Evolutionary conservation across 768 basidiomycete genomes (phyloP), one percentile per base, ranked within the genome.

Genomic region (Amanita exitialis): DNA sequence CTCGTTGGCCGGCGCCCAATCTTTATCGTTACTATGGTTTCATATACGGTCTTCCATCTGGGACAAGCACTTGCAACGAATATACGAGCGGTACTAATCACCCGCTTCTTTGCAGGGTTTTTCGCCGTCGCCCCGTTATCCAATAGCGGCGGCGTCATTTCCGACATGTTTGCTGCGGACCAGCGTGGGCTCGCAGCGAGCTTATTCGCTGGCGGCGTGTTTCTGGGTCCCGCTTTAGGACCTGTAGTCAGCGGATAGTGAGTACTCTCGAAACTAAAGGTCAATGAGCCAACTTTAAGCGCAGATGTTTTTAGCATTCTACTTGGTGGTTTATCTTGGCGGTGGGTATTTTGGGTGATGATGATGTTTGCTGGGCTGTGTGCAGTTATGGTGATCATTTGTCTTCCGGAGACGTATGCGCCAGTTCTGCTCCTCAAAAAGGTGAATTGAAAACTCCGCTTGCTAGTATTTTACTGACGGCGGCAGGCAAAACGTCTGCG

Each of bases 281-380:
- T 46, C 18, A 32, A 10, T 1, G n/a, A 36, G 7, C n/a, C 21
- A 8, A 30, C 6, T 10, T n/a, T 10, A 30, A 13, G 53, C n/a
- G 43, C 6, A 21, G 5, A n/a, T n/a, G n/a, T n/a, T 7, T 49
- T 28, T 48, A 78, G 76, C 51, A 76, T 82, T 55, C 63, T 77
- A 5, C 63, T 74, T 43, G 73, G 69, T 54, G 45, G 57, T n/a
- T 62, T 74, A 10, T 73, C 70, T 3, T 88, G 83, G 82, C 59
- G 80, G 57, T 83, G 79, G 78, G 70, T 83, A 1, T 85, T 79
- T 66, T 84, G 82, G 79, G 71, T 83, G 49, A 79, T 78, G 76
- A 76, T 82, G 71, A 76, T 82, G 12, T 79, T 82, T 54, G 76
- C 80, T 0, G 77, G 73, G 0, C 58, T 61, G 3, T 79, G 79